These are phyloP conservation scores for Podospora bellae-mahoneyi DNA, from an alignment of 495 filamentous ascomycete genomes.

Conservation along the genomic window DNA sequence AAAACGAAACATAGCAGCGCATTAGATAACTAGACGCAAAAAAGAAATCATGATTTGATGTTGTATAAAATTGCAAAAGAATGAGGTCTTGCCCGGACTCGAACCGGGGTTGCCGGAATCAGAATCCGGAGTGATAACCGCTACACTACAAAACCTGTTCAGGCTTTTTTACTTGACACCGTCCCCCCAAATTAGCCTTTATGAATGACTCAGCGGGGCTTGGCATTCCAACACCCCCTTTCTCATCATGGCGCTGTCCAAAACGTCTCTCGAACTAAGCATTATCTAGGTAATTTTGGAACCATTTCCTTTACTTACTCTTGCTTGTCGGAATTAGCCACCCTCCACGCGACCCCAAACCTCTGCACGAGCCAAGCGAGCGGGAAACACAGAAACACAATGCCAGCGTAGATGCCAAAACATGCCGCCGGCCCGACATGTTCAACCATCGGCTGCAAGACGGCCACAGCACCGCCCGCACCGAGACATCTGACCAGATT, in stretches of 20 bases:
- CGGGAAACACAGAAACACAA: constrained; percentile 5
- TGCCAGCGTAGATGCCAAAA: constrained; percentile 13
- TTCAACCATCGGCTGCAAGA: constrained; percentile 14
- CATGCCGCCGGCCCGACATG: constrained; percentile 11
- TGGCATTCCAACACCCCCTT: not conserved
- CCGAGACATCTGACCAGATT: constrained; percentile 17
- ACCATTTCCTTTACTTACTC: not conserved
- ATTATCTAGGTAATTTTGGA: not conserved
- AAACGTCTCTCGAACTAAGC: not conserved
- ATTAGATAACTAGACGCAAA: not conserved
- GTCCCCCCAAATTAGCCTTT: not conserved
- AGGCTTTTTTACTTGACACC: not conserved
- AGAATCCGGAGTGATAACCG: constrained; percentile 7
- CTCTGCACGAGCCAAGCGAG: constrained; percentile 8
- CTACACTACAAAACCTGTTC: constrained; percentile 20
- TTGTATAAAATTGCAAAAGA: not conserved
- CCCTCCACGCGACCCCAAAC: constrained; percentile 13
- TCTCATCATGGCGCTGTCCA: not conserved
- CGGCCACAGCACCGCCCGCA: constrained; percentile 11
- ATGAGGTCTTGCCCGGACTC: constrained; percentile 24
- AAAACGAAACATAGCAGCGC: not conserved
- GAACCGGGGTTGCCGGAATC: constrained; percentile 21
- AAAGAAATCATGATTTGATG: not conserved
- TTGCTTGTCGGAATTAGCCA: not conserved
- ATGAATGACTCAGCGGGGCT: not conserved